Evolutionary conservation across 208 protist species (phyloP), one percentile per base, ranked within the genome.

Genomic region (Crithidia mellificae): DNA sequence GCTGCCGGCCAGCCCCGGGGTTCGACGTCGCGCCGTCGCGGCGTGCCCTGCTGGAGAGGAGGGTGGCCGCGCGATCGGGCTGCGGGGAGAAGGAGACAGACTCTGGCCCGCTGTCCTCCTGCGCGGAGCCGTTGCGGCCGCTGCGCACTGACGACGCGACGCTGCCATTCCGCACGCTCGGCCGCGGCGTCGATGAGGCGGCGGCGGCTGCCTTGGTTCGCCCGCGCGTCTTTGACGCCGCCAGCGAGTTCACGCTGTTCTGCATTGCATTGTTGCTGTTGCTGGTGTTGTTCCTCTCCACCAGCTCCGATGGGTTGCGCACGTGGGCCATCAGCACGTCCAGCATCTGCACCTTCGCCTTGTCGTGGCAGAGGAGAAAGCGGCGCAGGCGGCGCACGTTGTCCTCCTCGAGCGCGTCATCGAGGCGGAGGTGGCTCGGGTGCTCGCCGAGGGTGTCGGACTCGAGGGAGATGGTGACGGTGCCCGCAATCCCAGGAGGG

Each of bases 261-360:
- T 47, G 8, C 12, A 52, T 44, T 36, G 14, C 51, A 8, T 47
- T 32, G 4, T 51, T 43, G n/a, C n/a, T n/a, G n/a, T n/a, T n/a
- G n/a, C n/a, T n/a, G n/a, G n/a, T n/a, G n/a, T n/a, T n/a, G n/a
- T n/a, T n/a, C n/a, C n/a, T n/a, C 11, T 56, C 3, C 55, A 59
- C 17, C 43, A 58, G 7, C 77, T 91, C 79, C 12, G 46, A 68
- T 6, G 49, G 39, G 53, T 88, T 83, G 2, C 83, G 77, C 53
- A 88, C 77, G 55, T 90, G 76, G 2, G 86, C 54, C 58, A 93
- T 68, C 36, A 95, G 38, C 9, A 93, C 66, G 53, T 93, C 90
- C 9, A 95, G 63, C 57, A 88, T 77, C 17, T 66, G 65, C 32
- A 95, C 55, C 47, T 82, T 75, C 1, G 66, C 46, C 6, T 30